Base-by-base conservation (phyloP, 139 green algal genomes). In the Desmodesmus armatus region DNA sequence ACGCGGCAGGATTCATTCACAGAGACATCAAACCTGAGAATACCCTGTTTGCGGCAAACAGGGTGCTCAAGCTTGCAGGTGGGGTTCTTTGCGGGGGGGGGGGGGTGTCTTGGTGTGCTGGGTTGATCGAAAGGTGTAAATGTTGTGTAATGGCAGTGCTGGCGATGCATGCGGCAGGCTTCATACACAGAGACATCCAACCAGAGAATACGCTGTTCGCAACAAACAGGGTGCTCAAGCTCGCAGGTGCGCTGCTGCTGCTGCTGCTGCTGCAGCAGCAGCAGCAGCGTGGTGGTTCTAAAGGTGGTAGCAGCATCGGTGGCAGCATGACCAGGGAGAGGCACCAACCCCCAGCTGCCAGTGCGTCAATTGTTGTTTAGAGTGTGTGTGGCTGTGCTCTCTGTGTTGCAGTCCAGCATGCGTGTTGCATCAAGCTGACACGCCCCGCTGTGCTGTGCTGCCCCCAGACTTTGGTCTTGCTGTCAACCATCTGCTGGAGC, bases 171-270 rank as follows among this genome's bases (percentile, higher is more conserved):
- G 31, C 53, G 15, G 33, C 55, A 1, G 85, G 88, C 39, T 90
- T 96, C 63, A 89, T 94, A 21, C 93, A 96, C 62, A 63, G 92
- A 2, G 93, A 96, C 83, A 92, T 96, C 73, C 95, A 96, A 86
- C 91, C 93, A 4, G 93, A 97, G 84, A 97, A 98, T 89, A 96
- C 96, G 29, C 90, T 97, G 74, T 93, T 97, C 37, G 89, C 87
- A 0, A 63, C 58, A 0, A 85, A 89, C 13, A 43, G 69, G 3
- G 73, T 91, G 13, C 72, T 93, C 60, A 91, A 92, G 89, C 72
- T 93, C 43, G 90, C 89, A 51, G 84, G 84, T 83, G 39, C 7
- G n/a, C 67, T 35, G 37, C 31, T 37, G n/a, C n/a, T n/a, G n/a
- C n/a, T n/a, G n/a, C n/a, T n/a, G n/a, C n/a, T n/a, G n/a, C n/a